Evolutionary conservation across 495 filamentous ascomycete species (phyloP).

Genomic region (Rhypophila decipiens): DNA sequence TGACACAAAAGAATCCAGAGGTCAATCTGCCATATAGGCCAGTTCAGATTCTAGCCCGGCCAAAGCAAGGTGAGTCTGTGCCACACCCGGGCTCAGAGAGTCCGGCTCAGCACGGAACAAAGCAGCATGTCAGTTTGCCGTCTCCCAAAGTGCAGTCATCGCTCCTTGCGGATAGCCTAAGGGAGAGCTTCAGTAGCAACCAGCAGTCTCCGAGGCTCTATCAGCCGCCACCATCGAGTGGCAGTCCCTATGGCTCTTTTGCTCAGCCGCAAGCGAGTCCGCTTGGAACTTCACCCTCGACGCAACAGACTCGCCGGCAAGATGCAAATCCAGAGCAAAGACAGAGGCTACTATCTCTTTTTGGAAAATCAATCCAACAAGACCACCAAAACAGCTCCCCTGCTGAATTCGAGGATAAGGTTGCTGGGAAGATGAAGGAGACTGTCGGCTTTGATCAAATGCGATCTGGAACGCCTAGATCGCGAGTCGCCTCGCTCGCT

Average conservation of each 20-base stretch:
- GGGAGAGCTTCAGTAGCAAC: neutral
- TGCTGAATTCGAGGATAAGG: constrained; percentile 38
- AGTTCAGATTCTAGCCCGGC: constrained; percentile 34
- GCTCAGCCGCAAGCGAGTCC: constrained; percentile 6
- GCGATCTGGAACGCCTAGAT: constrained; percentile 31
- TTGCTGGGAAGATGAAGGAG: constrained; percentile 25
- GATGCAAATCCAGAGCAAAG: constrained; percentile 52
- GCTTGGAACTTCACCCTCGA: constrained; percentile 1
- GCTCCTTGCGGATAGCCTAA: neutral
- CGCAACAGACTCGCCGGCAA: constrained; percentile 3
- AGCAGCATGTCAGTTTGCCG: constrained; percentile 6
- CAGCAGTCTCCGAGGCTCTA: neutral
- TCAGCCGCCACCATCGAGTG: neutral
- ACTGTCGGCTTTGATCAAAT: constrained; percentile 25
- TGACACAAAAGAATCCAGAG: constrained; percentile 32
- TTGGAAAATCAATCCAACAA: constrained; percentile 47
- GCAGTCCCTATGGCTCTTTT: constrained; percentile 5
- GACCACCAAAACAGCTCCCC: constrained; percentile 23
- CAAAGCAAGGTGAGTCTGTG: constrained; percentile 18
- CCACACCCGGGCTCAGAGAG: neutral
- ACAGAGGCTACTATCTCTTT: constrained; percentile 63
- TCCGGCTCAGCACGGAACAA: neutral
- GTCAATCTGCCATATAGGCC: constrained; percentile 35
- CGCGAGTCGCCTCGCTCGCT: constrained; percentile 35
- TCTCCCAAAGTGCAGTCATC: constrained; percentile 14